Base-by-base conservation (phyloP, 1,284 basidiomycete species). In the Volvariella surrecta region DNA sequence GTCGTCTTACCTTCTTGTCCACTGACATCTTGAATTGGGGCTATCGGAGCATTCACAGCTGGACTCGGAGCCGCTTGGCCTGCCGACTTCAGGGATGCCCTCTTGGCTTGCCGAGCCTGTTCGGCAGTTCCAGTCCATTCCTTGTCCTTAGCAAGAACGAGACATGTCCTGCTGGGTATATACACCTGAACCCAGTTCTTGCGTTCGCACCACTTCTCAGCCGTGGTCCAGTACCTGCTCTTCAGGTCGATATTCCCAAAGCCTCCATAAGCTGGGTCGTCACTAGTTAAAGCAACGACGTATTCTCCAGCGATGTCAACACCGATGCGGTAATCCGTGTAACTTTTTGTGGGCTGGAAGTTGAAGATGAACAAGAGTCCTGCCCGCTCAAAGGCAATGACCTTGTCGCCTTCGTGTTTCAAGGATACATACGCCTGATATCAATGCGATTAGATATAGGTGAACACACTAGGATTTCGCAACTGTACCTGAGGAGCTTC, bases 331-430 rank as follows among this genome's bases (percentile, higher is more conserved):
- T 97, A 99, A 63, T 97, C 91, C 35, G 83, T 82, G 67, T 84
- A 99, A 45, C 90, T 93, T 38, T 89, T 67, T 11, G 74, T 80
- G 2, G 89, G 82, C 64, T 96, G 83, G 76, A 98, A 96, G 67
- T 99, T 99, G 77, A 97, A 98, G 52, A 97, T 74, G 67, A 97
- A 99, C 35, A 99, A 65, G 40, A 98, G 71, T 21, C 87, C 88
- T 10, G 86, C 94, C 40, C 95, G 82, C 68, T 99, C 95, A 56
- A 83, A 98, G 1, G 89, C 93, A 54, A 99, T 71, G 43, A 96
- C 75, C 66, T 96, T 96, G 73, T 97, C 93, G 6, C 51, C 66
- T 60, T 98, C 91, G 61, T 98, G 75, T 68, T 97, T 98, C 49
- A 98, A 74, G 13, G 92, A 95, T 35, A 96, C 82, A 56, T 88